Evolutionary conservation across 1,284 basidiomycete genomes (phyloP).

Genomic region (Stereum hirsutum): DNA sequence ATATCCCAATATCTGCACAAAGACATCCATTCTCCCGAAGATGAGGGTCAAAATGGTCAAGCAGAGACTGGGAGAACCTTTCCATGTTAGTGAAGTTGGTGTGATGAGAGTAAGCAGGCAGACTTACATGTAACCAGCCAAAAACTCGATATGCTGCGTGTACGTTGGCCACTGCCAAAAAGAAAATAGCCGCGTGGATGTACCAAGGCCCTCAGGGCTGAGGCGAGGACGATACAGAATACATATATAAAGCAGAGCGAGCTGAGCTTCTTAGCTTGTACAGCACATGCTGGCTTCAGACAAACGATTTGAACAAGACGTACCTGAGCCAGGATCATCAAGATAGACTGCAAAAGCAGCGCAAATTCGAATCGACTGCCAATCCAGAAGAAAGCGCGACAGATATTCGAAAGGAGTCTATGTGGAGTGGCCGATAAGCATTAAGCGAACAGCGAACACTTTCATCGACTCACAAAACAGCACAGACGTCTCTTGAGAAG

Average conservation of each 20-base stretch:
- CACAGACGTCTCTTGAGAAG: slow-evolving; percentile 78
- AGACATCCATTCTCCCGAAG: slow-evolving; percentile 56
- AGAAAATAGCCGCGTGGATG: slow-evolving; percentile 57
- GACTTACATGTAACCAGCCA: slow-evolving; percentile 67
- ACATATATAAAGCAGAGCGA: slow-evolving; percentile 72
- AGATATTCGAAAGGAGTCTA: slow-evolving; percentile 75
- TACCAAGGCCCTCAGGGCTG: slow-evolving; percentile 48
- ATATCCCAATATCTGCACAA: slow-evolving; percentile 66
- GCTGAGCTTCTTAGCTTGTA: slow-evolving; percentile 32
- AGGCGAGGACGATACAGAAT: slow-evolving; percentile 53
- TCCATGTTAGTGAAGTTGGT: slow-evolving; percentile 10
- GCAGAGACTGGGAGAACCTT: slow-evolving; percentile 38
- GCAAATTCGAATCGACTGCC: slow-evolving; percentile 74
- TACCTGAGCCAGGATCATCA: slow-evolving; percentile 79
- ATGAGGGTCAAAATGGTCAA: slow-evolving; percentile 68
- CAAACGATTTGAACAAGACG: slow-evolving; percentile 12
- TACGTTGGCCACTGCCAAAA: slow-evolving; percentile 87
- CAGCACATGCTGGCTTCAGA: slow-evolving; percentile 8
- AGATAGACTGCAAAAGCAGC: slow-evolving; percentile 66
- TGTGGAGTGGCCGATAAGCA: slow-evolving; percentile 3
- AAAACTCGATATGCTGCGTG: slow-evolving; percentile 72
- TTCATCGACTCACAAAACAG: slow-evolving; percentile 59
- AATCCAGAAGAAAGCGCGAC: slow-evolving; percentile 83
- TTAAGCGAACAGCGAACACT: too few species aligned
- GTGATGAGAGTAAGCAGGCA: slow-evolving; percentile 7